Evolutionary conservation across 306 rosid species (phyloP).

Genomic region (Hippophae gyantsensis): DNA sequence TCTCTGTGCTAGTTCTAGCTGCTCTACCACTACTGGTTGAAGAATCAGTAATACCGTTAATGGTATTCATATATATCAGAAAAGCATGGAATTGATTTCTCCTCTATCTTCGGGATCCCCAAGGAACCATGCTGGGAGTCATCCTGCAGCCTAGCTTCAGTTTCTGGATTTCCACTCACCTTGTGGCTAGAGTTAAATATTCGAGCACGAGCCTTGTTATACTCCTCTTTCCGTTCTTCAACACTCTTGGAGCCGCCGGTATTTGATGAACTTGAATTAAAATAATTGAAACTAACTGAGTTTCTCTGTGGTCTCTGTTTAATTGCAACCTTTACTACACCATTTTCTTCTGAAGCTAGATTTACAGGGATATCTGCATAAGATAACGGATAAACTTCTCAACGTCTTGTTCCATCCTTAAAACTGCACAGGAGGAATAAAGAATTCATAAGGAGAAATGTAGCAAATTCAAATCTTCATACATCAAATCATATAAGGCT

Average conservation of each 20-base stretch:
- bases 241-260: slow-evolving; percentile 59
- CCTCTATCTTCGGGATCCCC: slow-evolving; percentile 54
- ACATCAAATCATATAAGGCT: too few species aligned
- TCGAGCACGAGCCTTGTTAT: slow-evolving; percentile 92
- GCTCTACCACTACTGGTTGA: slow-evolving; percentile 53
- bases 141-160: slow-evolving; percentile 55
- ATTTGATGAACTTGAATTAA: slow-evolving; percentile 43
- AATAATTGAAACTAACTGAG: slow-evolving; percentile 28
- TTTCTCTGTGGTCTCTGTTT: slow-evolving; percentile 83
- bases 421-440: slow-evolving; percentile 45
- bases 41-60: slow-evolving; percentile 45
- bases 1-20: slow-evolving; percentile 76
- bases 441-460: not conserved
- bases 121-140: slow-evolving; percentile 39
- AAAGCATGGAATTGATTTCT: slow-evolving; percentile 32
- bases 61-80: slow-evolving; percentile 54
- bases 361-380: slow-evolving; percentile 68
- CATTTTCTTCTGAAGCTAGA: slow-evolving; percentile 47
- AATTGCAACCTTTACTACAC: slow-evolving; percentile 75
- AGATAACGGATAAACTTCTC: slow-evolving; percentile 80
- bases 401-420: slow-evolving; percentile 96
- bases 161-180: slow-evolving; percentile 45
- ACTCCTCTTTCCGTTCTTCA: slow-evolving; percentile 97
- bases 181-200: slow-evolving; percentile 57
- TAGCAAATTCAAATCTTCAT: too few species aligned